Conservation (phyloP, 2,329 filamentous ascomycete species). For the Clonostachys rosea region DNA sequence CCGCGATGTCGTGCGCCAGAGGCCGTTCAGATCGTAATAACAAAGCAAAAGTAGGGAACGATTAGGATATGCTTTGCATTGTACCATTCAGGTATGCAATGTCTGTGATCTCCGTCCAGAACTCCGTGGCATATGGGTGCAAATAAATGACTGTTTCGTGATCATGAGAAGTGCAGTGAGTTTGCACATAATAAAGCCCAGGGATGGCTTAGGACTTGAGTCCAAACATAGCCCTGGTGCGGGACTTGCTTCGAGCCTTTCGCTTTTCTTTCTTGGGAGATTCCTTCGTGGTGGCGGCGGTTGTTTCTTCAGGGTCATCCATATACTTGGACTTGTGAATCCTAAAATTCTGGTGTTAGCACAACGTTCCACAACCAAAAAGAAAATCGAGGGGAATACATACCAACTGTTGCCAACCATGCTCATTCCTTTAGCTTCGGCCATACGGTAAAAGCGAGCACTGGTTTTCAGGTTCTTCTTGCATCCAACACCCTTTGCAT, state of each 20-base stretch:
- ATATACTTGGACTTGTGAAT: constrained; percentile 96
- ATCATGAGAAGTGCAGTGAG: background rate
- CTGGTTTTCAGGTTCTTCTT: constrained; percentile 97
- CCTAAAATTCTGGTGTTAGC: constrained; percentile 43
- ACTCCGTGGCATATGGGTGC: background rate
- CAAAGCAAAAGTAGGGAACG: too few species aligned
- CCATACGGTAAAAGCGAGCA: constrained; percentile 83
- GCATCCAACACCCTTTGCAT: constrained; percentile 86
- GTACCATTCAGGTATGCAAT: background rate
- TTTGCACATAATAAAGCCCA: background rate
- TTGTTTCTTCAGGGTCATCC: constrained; percentile 45
- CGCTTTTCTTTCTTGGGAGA: constrained; percentile 47
- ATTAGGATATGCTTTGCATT: too few species aligned
- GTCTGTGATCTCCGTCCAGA: background rate
- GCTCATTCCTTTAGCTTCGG: constrained; percentile 88
- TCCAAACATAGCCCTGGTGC: constrained; percentile 69
- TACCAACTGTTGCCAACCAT: constrained; percentile 99
- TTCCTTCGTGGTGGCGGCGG: background rate
- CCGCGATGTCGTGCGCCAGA: too few species aligned
- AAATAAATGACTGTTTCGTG: background rate
- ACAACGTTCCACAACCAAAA: background rate
- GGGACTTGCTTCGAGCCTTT: constrained; percentile 71
- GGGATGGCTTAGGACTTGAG: constrained; percentile 18
- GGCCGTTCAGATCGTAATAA: too few species aligned
- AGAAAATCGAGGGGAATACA: constrained; percentile 25